Percentiles rank a stretch among this genome's conserved stretches.
These are phyloP conservation scores for Akanthomyces muscarius DNA, from an alignment of 2,329 filamentous ascomycete genomes.

Conservation along the genomic window DNA sequence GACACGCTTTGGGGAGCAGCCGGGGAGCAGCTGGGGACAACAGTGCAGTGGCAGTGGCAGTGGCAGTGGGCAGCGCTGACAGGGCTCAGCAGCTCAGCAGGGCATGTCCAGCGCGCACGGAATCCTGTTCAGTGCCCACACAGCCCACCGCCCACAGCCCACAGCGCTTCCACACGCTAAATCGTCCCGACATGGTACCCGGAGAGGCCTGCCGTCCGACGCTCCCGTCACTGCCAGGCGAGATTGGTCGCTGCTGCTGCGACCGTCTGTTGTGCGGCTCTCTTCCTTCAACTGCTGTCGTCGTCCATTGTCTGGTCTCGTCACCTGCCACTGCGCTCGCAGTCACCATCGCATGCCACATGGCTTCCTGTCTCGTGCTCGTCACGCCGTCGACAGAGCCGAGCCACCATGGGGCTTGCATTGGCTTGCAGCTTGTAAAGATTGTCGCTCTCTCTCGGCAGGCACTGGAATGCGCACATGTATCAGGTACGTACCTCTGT, in stretches of 20 bases:
- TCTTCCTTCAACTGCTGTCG: too few relatives aligned
- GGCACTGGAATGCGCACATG: conserved; percentile 16
- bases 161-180: too few relatives aligned
- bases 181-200: too few relatives aligned
- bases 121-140: too few relatives aligned
- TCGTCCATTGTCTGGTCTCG: not conserved
- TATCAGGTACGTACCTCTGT: conserved; percentile 17
- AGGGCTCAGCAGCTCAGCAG: not conserved
- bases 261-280: too few relatives aligned
- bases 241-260: too few relatives aligned
- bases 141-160: too few relatives aligned
- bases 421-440: not conserved
- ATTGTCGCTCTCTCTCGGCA: not conserved
- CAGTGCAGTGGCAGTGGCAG: not conserved
- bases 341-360: not conserved
- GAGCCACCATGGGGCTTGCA: not conserved
- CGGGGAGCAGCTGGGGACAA: not conserved
- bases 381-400: not conserved
- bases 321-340: not conserved
- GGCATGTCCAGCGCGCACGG: not conserved
- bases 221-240: too few relatives aligned
- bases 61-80: not conserved
- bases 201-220: too few relatives aligned
- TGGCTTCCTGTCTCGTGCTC: too few relatives aligned
- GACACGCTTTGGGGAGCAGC: not conserved